Base-by-base conservation (phyloP, 2,329 filamentous ascomycete species). In the Fusarium praegraminearum region DNA sequence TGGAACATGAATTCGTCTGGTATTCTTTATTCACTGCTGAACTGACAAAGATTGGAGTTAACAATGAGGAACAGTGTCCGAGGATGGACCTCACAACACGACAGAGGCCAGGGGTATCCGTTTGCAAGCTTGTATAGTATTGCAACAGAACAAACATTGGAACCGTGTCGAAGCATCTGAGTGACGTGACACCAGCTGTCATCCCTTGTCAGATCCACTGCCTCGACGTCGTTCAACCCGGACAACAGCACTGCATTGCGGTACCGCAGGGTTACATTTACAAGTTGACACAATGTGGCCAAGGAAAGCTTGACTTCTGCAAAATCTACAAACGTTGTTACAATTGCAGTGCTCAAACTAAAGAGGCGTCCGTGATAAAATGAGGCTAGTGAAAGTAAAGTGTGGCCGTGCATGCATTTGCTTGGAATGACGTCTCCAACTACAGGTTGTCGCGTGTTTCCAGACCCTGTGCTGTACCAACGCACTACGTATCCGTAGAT, bases 341-440 rank as follows among this genome's bases (percentile, higher is more conserved):
- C 16, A 36, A 15, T 36, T 50, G 4, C 24, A 28, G 13, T 51
- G 18, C 22, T 26, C 10, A 38, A 32, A 24, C 10, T 32, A 7
- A 33, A 15, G 13, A 15, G 20, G 8, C n/a, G 28, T 16, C 46
- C 6, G 20, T 36, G 12, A 18, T n/a, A 9, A 60, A 24, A 26
- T 33, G 58, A 51, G 47, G 61, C 62, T 61, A 18, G 30, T 51
- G 43, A 33, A 36, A 28, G 46, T 46, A 3, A 20, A 65, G 11
- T 59, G 60, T 63, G 60, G 58, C 49, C 49, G 60, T 57, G 60
- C 60, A 49, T 41, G 49, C 20, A 41, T 22, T 38, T 30, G 24
- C 18, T 24, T 24, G n/a, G 22, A 50, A 64, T 65, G 61, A 58
- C 61, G 61, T 65, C 45, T 50, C 38, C 16, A 50, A 50, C 32